phyloP scores from a whole-genome alignment of 2,329 filamentous ascomycete genomes.

The Aspergillus texensis region DNA sequence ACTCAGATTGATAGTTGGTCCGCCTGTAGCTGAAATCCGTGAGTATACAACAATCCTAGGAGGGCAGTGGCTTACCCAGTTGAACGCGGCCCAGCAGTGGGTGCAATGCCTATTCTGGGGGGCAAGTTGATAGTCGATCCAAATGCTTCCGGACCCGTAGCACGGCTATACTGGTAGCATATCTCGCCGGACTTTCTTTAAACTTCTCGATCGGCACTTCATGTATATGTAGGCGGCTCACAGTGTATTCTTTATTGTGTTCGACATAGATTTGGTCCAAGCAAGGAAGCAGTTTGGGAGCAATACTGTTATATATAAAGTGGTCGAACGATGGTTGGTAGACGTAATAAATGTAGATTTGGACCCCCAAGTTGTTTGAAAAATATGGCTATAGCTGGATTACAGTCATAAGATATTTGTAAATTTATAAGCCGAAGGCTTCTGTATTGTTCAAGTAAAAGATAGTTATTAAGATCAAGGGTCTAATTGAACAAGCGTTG shows the following conservation, averaged over 20 bases:
- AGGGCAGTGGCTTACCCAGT: conserved; percentile 35
- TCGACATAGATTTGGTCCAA: conserved; percentile 47
- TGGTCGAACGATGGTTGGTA: conserved; percentile 34
- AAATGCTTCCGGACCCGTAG: conserved; percentile 39
- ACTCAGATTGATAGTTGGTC: conserved; percentile 27
- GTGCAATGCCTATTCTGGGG: conserved; percentile 44
- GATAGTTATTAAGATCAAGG: background rate
- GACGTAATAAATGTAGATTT: conserved; percentile 30
- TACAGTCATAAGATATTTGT: background rate
- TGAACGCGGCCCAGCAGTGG: conserved; percentile 44
- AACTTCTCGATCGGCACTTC: conserved; percentile 45
- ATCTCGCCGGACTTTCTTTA: conserved; percentile 43
- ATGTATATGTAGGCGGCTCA: conserved; percentile 45
- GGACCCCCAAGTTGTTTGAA: conserved; percentile 14
- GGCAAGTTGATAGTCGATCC: conserved; percentile 49
- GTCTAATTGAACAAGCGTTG: background rate
- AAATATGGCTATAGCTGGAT: conserved; percentile 11
- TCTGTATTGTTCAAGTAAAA: background rate
- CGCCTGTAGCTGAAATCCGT: background rate
- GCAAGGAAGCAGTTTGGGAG: conserved; percentile 36
- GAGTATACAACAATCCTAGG: background rate
- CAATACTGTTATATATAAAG: conserved; percentile 44
- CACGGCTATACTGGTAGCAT: conserved; percentile 44
- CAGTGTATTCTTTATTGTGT: conserved; percentile 47
- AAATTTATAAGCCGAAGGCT: background rate